Evolutionary conservation across 352 stramenopile species (phyloP), one percentile per base, ranked within the genome.

Genomic region (Globisporangium splendens): DNA sequence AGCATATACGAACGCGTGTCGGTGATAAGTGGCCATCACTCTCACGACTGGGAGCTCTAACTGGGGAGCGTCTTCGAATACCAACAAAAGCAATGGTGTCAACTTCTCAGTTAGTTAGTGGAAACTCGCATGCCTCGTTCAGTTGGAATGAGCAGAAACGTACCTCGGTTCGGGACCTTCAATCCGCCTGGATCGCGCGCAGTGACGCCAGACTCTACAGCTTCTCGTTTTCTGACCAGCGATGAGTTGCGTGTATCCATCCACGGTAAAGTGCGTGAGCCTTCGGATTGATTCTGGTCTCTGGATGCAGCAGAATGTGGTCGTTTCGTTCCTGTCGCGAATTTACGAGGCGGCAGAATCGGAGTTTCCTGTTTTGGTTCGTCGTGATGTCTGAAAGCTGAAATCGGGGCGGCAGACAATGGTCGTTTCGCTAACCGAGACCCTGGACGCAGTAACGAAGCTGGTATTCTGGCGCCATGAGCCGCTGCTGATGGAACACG

Each of bases 1-100:
- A 3, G 78, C 79, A 31, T 92, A 92, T 0, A 79, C 64, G 55
- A 92, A 92, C 1, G 78, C 85, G 24, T 86, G 72, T 12, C 56
- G 56, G n/a, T 73, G 63, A 21, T 56, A 62, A 33, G 52, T 42
- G 14, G 38, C 0, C 52, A 61, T 56, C 35, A 59, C 2, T 18
- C 20, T 8, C 21, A 46, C 21, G 10, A 31, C 50, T 17, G 21
- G 6, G 3, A 33, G 0, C 4, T 28, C 18, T 3, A 50, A 38
- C 4, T 49, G 44, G 11, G 33, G 15, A 10, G 20, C 10, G 28
- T 1, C 28, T 35, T n/a, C n/a, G n/a, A n/a, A n/a, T n/a, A n/a
- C n/a, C n/a, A n/a, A 35, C 28, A 35, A 6, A 46, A 21, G 12
- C 50, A 35, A 35, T 46, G 31, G 48, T 17, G 17, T 10, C 17